Evolutionary conservation across 257 asterid species (phyloP), one percentile per base, ranked within the genome.

Genomic region (Penstemon davidsonii): DNA sequence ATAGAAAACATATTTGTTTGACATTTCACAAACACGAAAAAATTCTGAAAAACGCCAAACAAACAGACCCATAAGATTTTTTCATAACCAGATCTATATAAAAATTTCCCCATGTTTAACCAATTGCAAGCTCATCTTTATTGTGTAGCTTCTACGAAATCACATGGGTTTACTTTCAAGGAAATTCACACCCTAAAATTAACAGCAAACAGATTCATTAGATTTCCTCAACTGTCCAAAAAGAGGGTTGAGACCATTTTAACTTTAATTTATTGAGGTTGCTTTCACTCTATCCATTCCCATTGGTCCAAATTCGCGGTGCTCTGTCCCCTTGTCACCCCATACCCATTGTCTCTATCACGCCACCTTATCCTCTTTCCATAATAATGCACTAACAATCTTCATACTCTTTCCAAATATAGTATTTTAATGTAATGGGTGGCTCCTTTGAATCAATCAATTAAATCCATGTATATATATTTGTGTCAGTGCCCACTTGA

Each of bases 221-320:
- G 50, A 13, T 6, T 45, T 33, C 66, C 64, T 59, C 59, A 71
- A 68, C 86, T 72, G 74, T 54, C 70, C 60, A 55, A 10, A 50
- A 62, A 39, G 45, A 55, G 18, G 18, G 18, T 15, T 15, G 18
- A 15, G 55, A 36, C 33, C 50, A 13, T 3, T 43, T 71, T 50
- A 49, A 46, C 72, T 72, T 72, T 71, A 39, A 42, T 67, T 70
- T 58, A 7, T 11, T 0, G 52, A 49, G 55, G 60, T 56, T 76
- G 76, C 78, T 87, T 76, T 81, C 49, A 63, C 64, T 70, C 71
- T 57, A 57, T 37, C 73, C 57, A 46, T 40, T 78, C 78, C 64
- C 43, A 84, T 83, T 90, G 82, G 97, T 62, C 46, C 45, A 55
- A 55, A 58, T 4, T 15, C 51, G 41, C 97, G 96, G 89, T 73